phyloP scores from a whole-genome alignment of 768 basidiomycete genomes.

The Mycena galericulata region DNA sequence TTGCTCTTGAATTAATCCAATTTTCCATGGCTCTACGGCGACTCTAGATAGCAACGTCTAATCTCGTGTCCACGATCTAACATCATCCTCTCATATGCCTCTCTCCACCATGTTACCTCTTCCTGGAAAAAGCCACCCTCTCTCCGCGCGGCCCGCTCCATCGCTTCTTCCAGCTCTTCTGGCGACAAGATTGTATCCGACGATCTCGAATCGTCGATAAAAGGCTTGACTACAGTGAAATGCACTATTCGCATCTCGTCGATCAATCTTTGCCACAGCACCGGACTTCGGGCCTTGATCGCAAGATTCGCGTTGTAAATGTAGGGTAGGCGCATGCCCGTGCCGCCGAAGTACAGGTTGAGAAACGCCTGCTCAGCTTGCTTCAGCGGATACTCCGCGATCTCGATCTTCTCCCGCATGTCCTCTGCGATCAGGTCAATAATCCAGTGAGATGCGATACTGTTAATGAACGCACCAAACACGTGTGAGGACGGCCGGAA shows the following conservation, averaged over 20 bases:
- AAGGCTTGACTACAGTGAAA: constrained; percentile 42
- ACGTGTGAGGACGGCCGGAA: constrained; percentile 46
- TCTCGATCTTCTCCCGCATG: constrained; percentile 51
- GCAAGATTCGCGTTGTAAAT: constrained; percentile 52
- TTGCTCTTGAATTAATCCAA: no score
- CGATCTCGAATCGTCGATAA: not conserved
- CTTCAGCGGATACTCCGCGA: constrained; percentile 51
- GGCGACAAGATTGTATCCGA: constrained; percentile 31
- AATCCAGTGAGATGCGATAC: not conserved
- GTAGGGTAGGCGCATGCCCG: constrained; percentile 48
- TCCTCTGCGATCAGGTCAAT: constrained; percentile 11
- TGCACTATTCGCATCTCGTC: constrained; percentile 47
- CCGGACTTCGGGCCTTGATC: constrained; percentile 45
- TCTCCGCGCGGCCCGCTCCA: constrained; percentile 27
- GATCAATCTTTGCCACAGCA: constrained; percentile 45
- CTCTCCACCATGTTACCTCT: constrained; percentile 45
- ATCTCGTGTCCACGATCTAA: constrained; percentile 6
- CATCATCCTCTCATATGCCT: constrained; percentile 42
- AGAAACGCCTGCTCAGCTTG: constrained; percentile 59
- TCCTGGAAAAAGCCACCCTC: constrained; percentile 38
- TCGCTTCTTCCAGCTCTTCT: constrained; percentile 38
- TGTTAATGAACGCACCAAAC: constrained; percentile 23
- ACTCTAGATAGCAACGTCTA: not conserved
- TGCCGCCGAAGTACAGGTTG: constrained; percentile 49
- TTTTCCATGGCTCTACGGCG: no score